These are phyloP conservation scores for Solanum lycopersicoides DNA, from an alignment of 257 asterid species.

Conservation along the genomic window DNA sequence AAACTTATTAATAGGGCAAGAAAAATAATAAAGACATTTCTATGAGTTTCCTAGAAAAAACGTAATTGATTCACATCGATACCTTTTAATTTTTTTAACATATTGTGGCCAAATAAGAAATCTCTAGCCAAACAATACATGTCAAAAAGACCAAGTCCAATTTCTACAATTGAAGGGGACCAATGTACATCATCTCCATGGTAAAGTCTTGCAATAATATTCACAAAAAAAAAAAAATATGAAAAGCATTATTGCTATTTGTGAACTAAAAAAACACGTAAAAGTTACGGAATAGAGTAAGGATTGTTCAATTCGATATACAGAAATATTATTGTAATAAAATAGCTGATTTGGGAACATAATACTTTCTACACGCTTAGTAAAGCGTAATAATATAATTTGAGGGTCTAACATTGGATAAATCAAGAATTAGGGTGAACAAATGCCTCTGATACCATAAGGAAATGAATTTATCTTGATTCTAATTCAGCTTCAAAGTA, in stretches of 20 bases:
- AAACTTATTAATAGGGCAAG: background rate
- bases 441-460: too few relatives aligned
- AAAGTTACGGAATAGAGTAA: too few relatives aligned
- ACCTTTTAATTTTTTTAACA: too few relatives aligned
- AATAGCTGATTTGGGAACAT: background rate
- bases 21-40: background rate
- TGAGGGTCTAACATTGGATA: too few relatives aligned
- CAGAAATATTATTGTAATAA: background rate
- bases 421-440: too few relatives aligned
- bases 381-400: too few relatives aligned
- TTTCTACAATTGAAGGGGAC: background rate
- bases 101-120: background rate
- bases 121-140: background rate
- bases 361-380: too few relatives aligned
- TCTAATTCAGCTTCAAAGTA: background rate
- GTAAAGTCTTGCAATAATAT: background rate
- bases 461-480: background rate
- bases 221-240: background rate
- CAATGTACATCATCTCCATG: background rate
- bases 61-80: background rate
- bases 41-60: background rate
- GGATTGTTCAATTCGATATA: background rate
- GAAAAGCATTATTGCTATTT: background rate
- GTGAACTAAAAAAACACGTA: too few relatives aligned
- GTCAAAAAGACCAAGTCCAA: background rate